Evolutionary conservation across 225 moss, liverwort and hornwort genomes (phyloP).

Genomic region (Bryoerythrophyllum caledonicum): DNA sequence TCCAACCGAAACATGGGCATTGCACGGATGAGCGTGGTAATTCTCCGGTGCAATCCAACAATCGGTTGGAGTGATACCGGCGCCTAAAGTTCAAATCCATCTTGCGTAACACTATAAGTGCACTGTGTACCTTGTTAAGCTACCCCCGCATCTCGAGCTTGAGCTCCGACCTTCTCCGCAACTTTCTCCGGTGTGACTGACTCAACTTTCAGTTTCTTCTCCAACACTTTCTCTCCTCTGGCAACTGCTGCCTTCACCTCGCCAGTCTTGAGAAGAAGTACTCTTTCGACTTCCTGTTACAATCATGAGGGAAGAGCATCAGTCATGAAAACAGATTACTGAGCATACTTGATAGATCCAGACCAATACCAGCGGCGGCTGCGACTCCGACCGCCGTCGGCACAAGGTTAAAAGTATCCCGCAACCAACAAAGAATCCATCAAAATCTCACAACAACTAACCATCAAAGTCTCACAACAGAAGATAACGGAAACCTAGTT

Average conservation of each 20-base stretch:
- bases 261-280: constrained; percentile 22
- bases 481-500: no score
- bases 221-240: constrained; percentile 12
- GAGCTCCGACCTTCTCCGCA: no score
- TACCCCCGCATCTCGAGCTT: constrained; percentile 6
- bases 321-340: no score
- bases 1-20: no score
- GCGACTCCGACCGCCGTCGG: constrained; percentile 37
- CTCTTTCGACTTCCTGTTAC: constrained; percentile 37
- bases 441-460: neutral
- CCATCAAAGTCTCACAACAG: neutral
- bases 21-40: no score
- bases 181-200: no score
- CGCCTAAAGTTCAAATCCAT: constrained; percentile 9
- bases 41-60: no score
- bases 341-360: neutral
- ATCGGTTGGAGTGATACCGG: no score
- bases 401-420: constrained; percentile 37
- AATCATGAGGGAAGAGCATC: neutral
- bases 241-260: constrained; percentile 13
- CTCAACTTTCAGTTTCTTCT: no score
- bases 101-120: no score
- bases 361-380: constrained; percentile 36
- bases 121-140: neutral
- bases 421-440: constrained; percentile 11